Base-by-base conservation (phyloP, 2,329 filamentous ascomycete genomes). In the Fusarium cicatricum region DNA sequence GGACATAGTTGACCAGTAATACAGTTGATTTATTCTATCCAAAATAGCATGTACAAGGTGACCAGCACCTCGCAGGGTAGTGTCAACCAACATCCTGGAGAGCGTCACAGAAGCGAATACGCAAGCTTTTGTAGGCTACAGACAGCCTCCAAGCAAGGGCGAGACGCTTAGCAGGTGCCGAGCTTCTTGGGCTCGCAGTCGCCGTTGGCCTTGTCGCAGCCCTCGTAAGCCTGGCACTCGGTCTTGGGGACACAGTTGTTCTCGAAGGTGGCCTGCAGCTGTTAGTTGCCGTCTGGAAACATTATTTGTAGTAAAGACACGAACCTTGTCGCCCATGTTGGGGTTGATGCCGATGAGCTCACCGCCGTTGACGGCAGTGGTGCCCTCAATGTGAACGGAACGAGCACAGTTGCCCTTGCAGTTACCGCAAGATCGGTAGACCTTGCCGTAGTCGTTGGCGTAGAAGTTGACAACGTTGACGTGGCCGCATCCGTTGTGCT, bases 401-500 rank as follows among this genome's bases (percentile, higher is more conserved):
- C 78, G 74, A 39, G 72, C 72, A 64, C 74, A 72, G 46, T 78
- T 64, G 65, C 72, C 71, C 52, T 53, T 58, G 60, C 63, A 64
- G 58, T 65, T 65, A 9, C 63, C 63, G 58, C 63, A 65, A 23
- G 60, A 64, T 21, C 60, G 54, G 58, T 65, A 65, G 37, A 65
- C 71, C 67, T 82, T 82, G 51, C 79, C 78, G 59, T 80, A 80
- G 70, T 79, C 74, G n/a, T 75, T 69, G 54, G 73, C 77, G 61
- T 76, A 78, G 68, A 77, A 75, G 58, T 76, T 74, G 58, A 72
- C 64, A 41, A 73, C 69, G 52, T 71, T 71, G 23, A 80, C 74
- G 15, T 72, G 78, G 3, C 77, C 78, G 39, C 76, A 73, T 11
- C 78, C 78, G 54, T 80, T 79, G 66, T 79, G 77, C 70, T 80